Percentiles rank a stretch among this genome's conserved stretches.
These are phyloP conservation scores for Coccomyxa sp. DNA, from an alignment of 139 green algal species.

Conservation along the genomic window DNA sequence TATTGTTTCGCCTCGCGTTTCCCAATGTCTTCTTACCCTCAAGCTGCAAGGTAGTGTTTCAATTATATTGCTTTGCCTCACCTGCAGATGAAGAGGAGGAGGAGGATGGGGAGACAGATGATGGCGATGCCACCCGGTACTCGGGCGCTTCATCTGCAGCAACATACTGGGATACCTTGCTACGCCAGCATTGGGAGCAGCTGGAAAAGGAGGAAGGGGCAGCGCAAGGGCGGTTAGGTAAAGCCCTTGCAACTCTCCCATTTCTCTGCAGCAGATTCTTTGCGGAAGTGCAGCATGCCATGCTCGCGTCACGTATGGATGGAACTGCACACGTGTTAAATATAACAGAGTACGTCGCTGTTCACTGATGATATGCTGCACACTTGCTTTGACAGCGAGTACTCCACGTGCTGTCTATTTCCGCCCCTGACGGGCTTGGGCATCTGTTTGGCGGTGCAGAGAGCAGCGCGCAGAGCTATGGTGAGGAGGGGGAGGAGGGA, in stretches of 20 bases:
- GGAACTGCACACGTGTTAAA: no score
- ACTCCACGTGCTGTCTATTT: no score
- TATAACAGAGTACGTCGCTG: no score
- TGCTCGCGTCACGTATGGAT: no score
- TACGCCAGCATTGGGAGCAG: conserved; percentile 44
- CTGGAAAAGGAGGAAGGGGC: conserved; percentile 50
- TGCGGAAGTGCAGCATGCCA: no score
- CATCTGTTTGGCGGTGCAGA: not conserved
- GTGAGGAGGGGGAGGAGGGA: conserved; percentile 16
- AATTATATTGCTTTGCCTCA: not conserved
- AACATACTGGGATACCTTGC: conserved; percentile 58
- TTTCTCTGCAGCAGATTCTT: no score
- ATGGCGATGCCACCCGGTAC: not conserved
- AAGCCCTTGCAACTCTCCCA: no score
- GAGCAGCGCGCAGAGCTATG: not conserved
- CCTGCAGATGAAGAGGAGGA: conserved; percentile 35
- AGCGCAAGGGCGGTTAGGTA: not conserved
- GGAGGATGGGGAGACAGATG: conserved; percentile 15
- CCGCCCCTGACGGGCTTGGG: no score
- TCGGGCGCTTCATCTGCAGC: not conserved
- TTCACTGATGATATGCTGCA: no score
- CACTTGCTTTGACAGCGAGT: no score
- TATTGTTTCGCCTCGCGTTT: not conserved
- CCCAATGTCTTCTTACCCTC: not conserved
- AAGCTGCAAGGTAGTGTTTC: not conserved